Percentiles rank a stretch among this genome's conserved stretches.
Evolutionary conservation across 768 basidiomycete species (phyloP).

Genomic region (Ramaria sp.): DNA sequence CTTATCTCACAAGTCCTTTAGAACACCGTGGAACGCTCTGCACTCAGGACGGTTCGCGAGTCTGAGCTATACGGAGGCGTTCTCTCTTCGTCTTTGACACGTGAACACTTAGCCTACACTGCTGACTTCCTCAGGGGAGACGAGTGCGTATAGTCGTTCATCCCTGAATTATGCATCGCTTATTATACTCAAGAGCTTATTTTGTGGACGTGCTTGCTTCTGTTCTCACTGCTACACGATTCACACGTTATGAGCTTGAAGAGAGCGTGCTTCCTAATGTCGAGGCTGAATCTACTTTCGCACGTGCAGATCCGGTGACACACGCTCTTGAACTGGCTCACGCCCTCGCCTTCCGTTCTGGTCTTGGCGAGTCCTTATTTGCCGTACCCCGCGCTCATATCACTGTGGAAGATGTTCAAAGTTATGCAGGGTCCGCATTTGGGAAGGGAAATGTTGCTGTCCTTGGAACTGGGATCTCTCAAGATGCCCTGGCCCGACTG

Average conservation of each 20-base stretch:
- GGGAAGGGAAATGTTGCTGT: conserved; percentile 74
- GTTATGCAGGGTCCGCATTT: conserved; percentile 66
- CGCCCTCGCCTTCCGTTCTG: conserved; percentile 83
- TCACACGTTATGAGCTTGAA: conserved; percentile 63
- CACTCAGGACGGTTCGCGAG: conserved; percentile 84
- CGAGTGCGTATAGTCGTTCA: conserved; percentile 55
- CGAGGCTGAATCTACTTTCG: conserved; percentile 56
- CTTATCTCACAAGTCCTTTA: conserved; percentile 22
- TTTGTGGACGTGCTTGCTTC: conserved; percentile 87
- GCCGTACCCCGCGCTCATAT: conserved; percentile 56
- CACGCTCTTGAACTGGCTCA: conserved; percentile 84
- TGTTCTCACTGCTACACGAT: conserved; percentile 74
- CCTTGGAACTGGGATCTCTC: conserved; percentile 79
- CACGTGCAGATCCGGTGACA: conserved; percentile 46
- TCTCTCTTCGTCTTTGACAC: conserved; percentile 69
- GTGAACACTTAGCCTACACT: conserved; percentile 88
- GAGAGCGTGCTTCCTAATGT: conserved; percentile 52
- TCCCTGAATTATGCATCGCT: not conserved
- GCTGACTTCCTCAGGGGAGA: conserved; percentile 94
- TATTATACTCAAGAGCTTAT: conserved; percentile 45
- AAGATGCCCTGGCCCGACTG: conserved; percentile 55
- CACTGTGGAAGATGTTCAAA: conserved; percentile 58
- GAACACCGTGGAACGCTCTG: conserved; percentile 81
- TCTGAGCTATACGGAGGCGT: conserved; percentile 91
- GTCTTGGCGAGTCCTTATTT: conserved; percentile 86